These are phyloP conservation scores for Apodospora peruviana DNA, from an alignment of 495 filamentous ascomycete genomes.

Conservation along the genomic window DNA sequence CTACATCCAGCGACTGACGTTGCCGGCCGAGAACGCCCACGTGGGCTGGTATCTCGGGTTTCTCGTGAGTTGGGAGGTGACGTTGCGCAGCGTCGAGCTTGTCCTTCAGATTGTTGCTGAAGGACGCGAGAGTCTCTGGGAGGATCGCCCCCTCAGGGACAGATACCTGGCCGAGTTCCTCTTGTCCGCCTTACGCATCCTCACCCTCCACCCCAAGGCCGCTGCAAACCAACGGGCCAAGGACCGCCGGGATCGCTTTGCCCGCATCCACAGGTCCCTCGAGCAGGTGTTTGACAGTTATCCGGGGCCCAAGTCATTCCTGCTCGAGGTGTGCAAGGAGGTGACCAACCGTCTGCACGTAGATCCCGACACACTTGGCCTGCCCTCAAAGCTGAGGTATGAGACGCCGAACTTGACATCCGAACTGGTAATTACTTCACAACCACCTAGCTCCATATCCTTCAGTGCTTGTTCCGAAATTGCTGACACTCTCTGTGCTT, in stretches of 20 bases:
- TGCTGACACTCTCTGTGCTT: conserved; percentile 1
- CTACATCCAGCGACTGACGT: conserved; percentile 28
- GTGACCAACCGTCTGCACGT: conserved; percentile 22
- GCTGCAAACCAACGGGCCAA: conserved; percentile 17
- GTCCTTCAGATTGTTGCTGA: conserved; percentile 27
- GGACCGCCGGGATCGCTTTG: conserved; percentile 29
- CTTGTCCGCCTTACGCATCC: conserved; percentile 28
- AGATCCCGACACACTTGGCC: conserved; percentile 25
- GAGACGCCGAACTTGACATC: conserved; percentile 28
- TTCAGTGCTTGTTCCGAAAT: background rate
- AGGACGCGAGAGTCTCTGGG: conserved; percentile 28
- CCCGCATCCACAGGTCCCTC: conserved; percentile 25
- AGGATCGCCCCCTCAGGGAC: conserved; percentile 22
- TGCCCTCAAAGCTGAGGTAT: conserved; percentile 21
- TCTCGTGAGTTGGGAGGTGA: conserved; percentile 33
- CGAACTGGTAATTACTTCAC: conserved; percentile 19
- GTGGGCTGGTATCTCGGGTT: conserved; percentile 30
- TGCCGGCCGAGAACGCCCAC: conserved; percentile 26
- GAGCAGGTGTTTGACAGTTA: conserved; percentile 32
- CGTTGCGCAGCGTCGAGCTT: conserved; percentile 30
- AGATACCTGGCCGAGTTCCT: conserved; percentile 30
- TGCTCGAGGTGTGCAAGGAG: conserved; percentile 29
- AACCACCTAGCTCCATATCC: background rate
- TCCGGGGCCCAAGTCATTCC: conserved; percentile 25
- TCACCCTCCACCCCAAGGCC: conserved; percentile 31